Conservation (phyloP, 148 eudicot species). For the Fagopyrum homotropicum region DNA sequence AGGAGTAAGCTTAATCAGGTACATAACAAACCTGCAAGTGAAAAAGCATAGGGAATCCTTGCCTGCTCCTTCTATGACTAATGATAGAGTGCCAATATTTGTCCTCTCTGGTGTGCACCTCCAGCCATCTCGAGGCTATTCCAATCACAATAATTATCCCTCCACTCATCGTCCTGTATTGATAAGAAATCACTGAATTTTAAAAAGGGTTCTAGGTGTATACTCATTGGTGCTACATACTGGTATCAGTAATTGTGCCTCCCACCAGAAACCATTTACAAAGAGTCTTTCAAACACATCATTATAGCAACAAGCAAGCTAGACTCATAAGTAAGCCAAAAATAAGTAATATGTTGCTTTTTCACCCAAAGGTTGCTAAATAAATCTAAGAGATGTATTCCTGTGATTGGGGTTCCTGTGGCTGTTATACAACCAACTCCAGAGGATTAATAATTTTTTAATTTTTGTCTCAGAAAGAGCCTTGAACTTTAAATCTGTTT, state of each 20-base stretch:
- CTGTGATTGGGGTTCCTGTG: not conserved
- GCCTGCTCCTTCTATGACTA: constrained; percentile 40
- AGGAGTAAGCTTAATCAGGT: not conserved
- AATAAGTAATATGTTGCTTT: too few relatives aligned
- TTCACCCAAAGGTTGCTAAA: not conserved
- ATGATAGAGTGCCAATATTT: constrained; percentile 59
- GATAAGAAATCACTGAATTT: not conserved
- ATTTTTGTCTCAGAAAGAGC: not conserved
- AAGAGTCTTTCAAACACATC: not conserved
- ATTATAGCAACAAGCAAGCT: not conserved
- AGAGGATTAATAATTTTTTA: not conserved
- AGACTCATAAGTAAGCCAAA: not conserved
- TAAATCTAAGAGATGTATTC: not conserved
- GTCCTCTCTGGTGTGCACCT: constrained; percentile 34
- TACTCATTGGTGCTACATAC: not conserved
- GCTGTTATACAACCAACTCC: not conserved
- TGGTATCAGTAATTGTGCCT: not conserved
- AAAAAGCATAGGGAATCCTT: constrained; percentile 55
- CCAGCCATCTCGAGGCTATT: constrained; percentile 56
- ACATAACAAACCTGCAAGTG: constrained; percentile 49
- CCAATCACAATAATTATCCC: constrained; percentile 59
- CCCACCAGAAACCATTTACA: not conserved
- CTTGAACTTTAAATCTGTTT: not conserved
- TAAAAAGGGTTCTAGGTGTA: not conserved
- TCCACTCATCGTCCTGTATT: constrained; percentile 62